Percentiles rank a stretch among this genome's conserved stretches.
These are phyloP conservation scores for Pleodorina starrii DNA, from an alignment of 139 green algal genomes.

Conservation along the genomic window DNA sequence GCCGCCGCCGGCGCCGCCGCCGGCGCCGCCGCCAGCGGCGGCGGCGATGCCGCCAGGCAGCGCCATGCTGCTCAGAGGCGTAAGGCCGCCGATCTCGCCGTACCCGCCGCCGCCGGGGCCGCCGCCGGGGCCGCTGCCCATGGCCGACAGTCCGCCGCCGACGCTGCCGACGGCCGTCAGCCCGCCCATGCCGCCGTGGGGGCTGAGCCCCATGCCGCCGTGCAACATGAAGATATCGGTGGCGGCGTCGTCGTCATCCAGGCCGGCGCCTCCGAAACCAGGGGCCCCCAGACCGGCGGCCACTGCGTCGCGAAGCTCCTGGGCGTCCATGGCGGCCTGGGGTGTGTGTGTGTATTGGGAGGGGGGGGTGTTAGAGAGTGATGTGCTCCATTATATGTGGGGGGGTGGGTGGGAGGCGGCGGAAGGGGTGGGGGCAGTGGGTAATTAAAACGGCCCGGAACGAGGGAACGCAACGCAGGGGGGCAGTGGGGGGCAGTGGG, in stretches of 20 bases:
- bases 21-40: background rate
- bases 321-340: slow-evolving; percentile 47
- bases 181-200: background rate
- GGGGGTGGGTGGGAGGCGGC: no score
- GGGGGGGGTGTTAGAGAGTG: background rate
- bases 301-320: slow-evolving; percentile 27
- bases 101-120: slow-evolving; percentile 13
- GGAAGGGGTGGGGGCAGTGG: no score
- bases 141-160: background rate
- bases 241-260: slow-evolving; percentile 42
- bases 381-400: no score
- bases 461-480: no score
- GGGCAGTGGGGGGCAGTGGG: no score
- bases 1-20: background rate
- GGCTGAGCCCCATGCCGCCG: background rate
- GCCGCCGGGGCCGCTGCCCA: background rate
- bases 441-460: no score
- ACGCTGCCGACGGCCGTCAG: background rate
- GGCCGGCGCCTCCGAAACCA: background rate
- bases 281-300: background rate
- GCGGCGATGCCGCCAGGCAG: background rate
- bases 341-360: background rate
- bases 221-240: slow-evolving; percentile 32
- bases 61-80: slow-evolving; percentile 1
- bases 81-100: slow-evolving; percentile 16